A percentile compares a stretch with the other conserved stretches of the same genome.
phyloP scores from a whole-genome alignment of 306 rosid species.

The Rubus idaeus region DNA sequence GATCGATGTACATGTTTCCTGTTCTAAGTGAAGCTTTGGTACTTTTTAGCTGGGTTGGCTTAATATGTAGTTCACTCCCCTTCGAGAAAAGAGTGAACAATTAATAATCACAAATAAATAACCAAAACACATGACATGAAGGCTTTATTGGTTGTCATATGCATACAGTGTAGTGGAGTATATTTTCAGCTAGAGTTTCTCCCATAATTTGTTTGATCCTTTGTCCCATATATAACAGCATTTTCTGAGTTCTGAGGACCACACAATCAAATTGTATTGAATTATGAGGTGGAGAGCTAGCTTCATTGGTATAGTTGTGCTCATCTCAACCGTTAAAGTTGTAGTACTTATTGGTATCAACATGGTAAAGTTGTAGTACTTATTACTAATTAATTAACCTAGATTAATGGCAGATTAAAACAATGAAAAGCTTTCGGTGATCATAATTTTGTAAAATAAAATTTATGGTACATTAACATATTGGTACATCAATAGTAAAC shows the following conservation, averaged over 20 bases:
- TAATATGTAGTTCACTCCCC: background rate
- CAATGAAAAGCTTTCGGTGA: background rate
- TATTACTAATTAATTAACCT: background rate
- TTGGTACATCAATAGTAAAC: too few relatives aligned
- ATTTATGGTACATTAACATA: too few relatives aligned
- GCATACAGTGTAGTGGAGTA: background rate
- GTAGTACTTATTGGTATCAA: background rate
- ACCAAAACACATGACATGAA: background rate
- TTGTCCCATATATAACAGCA: conserved; percentile 1
- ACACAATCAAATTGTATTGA: background rate
- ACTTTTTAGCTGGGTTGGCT: background rate
- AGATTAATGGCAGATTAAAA: background rate
- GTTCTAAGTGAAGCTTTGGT: background rate
- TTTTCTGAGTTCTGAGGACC: background rate
- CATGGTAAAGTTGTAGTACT: background rate
- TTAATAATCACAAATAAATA: background rate
- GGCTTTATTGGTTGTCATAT: background rate
- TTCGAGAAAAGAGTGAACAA: too few relatives aligned
- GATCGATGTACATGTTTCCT: background rate
- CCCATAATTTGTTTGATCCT: background rate
- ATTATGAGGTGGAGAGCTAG: background rate
- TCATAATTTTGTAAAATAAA: background rate
- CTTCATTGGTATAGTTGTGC: background rate
- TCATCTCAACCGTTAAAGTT: background rate
- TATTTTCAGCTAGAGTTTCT: background rate